A percentile compares a stretch with the other conserved stretches of the same genome.
phyloP scores from a whole-genome alignment of 2,329 filamentous ascomycete genomes.

The Hypoxylon sp. region DNA sequence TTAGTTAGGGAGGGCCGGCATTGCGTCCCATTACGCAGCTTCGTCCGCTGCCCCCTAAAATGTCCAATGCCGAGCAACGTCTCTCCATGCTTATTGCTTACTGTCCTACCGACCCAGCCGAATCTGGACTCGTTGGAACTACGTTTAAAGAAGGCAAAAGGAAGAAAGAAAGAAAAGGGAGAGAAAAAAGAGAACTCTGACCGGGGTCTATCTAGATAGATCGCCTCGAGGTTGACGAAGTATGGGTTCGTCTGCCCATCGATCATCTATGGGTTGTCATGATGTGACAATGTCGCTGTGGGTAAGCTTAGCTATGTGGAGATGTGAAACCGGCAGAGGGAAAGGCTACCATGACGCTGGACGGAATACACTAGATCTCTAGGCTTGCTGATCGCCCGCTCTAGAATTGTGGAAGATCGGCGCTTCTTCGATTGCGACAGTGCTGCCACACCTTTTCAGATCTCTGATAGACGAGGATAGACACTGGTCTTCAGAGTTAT shows the following conservation, averaged over 20 bases:
- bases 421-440: background rate
- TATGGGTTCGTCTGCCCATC: constrained; percentile 12
- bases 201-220: background rate
- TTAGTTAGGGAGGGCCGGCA: background rate
- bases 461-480: background rate
- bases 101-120: constrained; percentile 20
- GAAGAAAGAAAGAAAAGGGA: background rate
- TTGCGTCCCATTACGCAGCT: background rate
- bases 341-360: constrained; percentile 20
- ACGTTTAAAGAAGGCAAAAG: background rate
- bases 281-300: background rate
- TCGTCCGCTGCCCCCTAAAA: background rate
- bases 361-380: constrained; percentile 13
- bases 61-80: background rate
- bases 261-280: constrained; percentile 10
- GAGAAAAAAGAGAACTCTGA: too few relatives aligned
- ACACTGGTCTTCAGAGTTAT: background rate
- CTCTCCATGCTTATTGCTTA: background rate
- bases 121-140: constrained; percentile 2
- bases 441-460: background rate
- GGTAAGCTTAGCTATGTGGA: constrained; percentile 24
- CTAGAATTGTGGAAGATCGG: constrained; percentile 11
- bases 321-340: background rate
- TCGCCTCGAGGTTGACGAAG: background rate
- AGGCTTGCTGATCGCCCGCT: constrained; percentile 2